Percentiles rank a stretch among this genome's conserved stretches.
phyloP scores from a whole-genome alignment of 148 eudicot species.

The Spergularia marina region DNA sequence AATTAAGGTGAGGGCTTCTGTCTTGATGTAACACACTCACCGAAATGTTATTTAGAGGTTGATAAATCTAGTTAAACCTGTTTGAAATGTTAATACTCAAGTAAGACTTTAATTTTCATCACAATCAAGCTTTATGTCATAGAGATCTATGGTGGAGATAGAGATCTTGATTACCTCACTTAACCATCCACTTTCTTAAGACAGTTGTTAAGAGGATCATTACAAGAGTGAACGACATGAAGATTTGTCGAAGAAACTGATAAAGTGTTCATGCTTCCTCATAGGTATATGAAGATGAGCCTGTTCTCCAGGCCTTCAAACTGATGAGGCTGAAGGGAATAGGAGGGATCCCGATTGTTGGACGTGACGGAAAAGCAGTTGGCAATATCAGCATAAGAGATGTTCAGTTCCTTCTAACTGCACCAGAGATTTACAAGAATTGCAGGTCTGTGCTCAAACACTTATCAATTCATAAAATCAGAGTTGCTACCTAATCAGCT shows the following conservation, averaged over 20 bases:
- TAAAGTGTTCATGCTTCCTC: background rate
- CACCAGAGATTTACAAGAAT: slow-evolving; percentile 88
- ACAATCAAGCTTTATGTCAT: no score
- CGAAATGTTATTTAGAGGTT: background rate
- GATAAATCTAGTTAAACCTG: background rate
- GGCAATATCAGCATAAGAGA: slow-evolving; percentile 95
- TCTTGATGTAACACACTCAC: background rate
- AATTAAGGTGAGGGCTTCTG: slow-evolving; percentile 44
- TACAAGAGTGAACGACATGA: no score
- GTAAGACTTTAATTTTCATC: no score
- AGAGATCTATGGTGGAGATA: no score
- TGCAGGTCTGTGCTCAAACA: slow-evolving; percentile 49
- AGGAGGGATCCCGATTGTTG: slow-evolving; percentile 84
- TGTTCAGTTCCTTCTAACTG: slow-evolving; percentile 75
- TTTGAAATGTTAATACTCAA: no score
- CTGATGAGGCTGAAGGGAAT: slow-evolving; percentile 79
- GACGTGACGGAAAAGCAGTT: slow-evolving; percentile 71
- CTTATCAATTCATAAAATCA: background rate
- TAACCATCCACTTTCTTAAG: no score
- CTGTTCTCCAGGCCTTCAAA: slow-evolving; percentile 87
- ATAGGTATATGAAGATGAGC: slow-evolving; percentile 83
- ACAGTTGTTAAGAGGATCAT: no score
- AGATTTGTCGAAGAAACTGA: background rate
- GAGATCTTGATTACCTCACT: no score
- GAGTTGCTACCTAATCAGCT: background rate